Evolutionary conservation across 2,329 filamentous ascomycete species (phyloP).

Genomic region (Dactylella cylindrospora): DNA sequence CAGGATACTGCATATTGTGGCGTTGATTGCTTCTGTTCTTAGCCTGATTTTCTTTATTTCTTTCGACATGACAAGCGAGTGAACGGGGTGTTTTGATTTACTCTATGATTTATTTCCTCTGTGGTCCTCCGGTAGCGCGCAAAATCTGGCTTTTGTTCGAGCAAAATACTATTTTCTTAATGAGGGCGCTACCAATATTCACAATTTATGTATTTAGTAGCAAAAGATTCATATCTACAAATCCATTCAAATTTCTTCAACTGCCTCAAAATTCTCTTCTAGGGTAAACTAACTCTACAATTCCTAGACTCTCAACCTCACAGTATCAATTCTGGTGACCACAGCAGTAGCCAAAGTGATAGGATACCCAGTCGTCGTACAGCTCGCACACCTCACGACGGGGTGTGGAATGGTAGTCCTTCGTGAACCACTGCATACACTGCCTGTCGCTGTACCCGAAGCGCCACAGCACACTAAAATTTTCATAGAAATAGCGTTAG

Average conservation of each 20-base stretch:
- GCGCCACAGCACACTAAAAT: constrained; percentile 17
- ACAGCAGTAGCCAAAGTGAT: constrained; percentile 15
- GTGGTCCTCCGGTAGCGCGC: too few relatives aligned
- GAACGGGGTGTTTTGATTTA: too few relatives aligned
- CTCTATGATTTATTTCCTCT: too few relatives aligned
- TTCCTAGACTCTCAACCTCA: background rate
- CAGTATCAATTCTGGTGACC: constrained; percentile 15
- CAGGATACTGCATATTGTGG: too few relatives aligned
- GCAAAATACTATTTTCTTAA: too few relatives aligned
- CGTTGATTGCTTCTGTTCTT: too few relatives aligned
- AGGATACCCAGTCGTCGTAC: constrained; percentile 2
- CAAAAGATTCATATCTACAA: too few relatives aligned
- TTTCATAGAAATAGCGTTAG: background rate
- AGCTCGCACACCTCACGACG: constrained; percentile 2
- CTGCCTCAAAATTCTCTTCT: background rate
- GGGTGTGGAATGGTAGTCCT: constrained; percentile 11
- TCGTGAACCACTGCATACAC: constrained; percentile 14
- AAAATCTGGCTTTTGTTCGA: too few relatives aligned
- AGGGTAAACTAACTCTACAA: background rate
- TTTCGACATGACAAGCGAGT: too few relatives aligned
- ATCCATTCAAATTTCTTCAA: background rate
- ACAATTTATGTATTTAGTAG: too few relatives aligned
- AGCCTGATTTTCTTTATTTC: too few relatives aligned
- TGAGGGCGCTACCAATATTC: too few relatives aligned
- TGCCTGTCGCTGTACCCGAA: constrained; percentile 21